A percentile compares a stretch with the other conserved stretches of the same genome.
Conservation (phyloP, 2,329 filamentous ascomycete species). For the Paracamarosporium sp. region DNA sequence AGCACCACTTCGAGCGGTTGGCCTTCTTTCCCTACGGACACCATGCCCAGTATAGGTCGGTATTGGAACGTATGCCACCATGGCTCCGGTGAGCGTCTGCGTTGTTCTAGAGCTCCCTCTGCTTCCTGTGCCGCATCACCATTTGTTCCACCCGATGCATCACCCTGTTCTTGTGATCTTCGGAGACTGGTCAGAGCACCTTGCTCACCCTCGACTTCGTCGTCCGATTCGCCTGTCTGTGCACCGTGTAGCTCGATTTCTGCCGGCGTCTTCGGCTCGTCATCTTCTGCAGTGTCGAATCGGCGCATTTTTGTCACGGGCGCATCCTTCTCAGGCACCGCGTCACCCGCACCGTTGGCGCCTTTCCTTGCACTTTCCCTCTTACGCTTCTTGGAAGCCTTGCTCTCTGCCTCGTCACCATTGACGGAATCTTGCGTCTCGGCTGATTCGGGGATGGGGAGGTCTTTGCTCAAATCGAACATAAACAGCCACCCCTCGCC, state of each 20-base stretch:
- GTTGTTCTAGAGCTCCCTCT: slow-evolving; percentile 26
- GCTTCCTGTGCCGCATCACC: slow-evolving; percentile 19
- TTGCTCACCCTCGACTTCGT: slow-evolving; percentile 43
- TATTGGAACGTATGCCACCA: slow-evolving; percentile 93
- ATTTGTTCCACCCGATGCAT: slow-evolving; percentile 13
- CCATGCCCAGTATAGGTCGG: slow-evolving; percentile 83
- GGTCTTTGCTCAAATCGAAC: slow-evolving; percentile 81
- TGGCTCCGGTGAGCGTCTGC: slow-evolving; percentile 27
- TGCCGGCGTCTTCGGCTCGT: slow-evolving; percentile 27
- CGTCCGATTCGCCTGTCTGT: slow-evolving; percentile 30
- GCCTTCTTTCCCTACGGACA: slow-evolving; percentile 58
- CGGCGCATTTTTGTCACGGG: slow-evolving; percentile 58
- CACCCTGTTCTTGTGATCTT: slow-evolving; percentile 29
- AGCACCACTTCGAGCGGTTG: slow-evolving; percentile 77
- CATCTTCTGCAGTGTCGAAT: slow-evolving; percentile 49
- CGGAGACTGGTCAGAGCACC: slow-evolving; percentile 34
- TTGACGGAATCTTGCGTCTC: slow-evolving; percentile 9
- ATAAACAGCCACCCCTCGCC: slow-evolving; percentile 88
- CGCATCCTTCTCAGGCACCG: slow-evolving; percentile 55
- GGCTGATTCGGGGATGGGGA: slow-evolving; percentile 47
- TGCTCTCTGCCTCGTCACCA: slow-evolving; percentile 22
- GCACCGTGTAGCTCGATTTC: slow-evolving; percentile 38
- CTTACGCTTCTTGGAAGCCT: slow-evolving; percentile 38
- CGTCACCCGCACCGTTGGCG: slow-evolving; percentile 62
- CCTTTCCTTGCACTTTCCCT: slow-evolving; percentile 39